Evolutionary conservation across 75 land plant genomes (phyloP).

Genomic region (Larix kaempferi): DNA sequence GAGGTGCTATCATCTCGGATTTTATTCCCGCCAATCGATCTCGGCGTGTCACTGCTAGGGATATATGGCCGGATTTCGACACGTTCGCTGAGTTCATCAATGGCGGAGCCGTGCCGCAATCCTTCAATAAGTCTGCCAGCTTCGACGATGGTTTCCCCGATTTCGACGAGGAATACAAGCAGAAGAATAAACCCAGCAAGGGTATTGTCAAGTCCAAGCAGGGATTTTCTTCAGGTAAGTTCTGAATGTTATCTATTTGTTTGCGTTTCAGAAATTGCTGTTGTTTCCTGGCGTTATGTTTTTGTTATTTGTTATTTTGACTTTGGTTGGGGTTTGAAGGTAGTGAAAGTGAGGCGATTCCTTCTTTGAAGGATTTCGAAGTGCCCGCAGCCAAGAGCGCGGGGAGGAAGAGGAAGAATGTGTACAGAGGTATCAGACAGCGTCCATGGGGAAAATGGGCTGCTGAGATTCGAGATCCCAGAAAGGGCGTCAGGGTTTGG

Average conservation of each 20-base stretch:
- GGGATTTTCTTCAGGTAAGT: too few species aligned
- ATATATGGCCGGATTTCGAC: neutral
- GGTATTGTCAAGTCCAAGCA: too few species aligned
- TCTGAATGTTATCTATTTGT: too few species aligned
- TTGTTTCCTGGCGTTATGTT: neutral
- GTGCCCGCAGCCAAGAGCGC: neutral
- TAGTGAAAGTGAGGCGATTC: neutral
- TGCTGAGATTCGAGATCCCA: slow-evolving; percentile 23
- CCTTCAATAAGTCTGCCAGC: neutral
- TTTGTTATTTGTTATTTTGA: neutral
- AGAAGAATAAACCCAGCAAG: too few species aligned
- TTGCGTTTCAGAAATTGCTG: neutral
- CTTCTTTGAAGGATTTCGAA: neutral
- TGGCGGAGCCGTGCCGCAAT: neutral
- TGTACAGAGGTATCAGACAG: slow-evolving; percentile 34
- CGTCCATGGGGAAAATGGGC: slow-evolving; percentile 42
- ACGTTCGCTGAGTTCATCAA: neutral
- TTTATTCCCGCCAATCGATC: neutral
- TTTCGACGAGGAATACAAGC: neutral
- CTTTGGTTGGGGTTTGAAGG: neutral
- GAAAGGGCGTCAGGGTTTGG: slow-evolving; percentile 23
- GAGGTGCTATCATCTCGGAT: neutral
- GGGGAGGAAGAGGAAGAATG: slow-evolving; percentile 6
- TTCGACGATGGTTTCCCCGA: neutral
- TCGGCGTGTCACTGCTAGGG: neutral